Evolutionary conservation across 2,329 filamentous ascomycete species (phyloP).

Genomic region (Amphichorda felina): DNA sequence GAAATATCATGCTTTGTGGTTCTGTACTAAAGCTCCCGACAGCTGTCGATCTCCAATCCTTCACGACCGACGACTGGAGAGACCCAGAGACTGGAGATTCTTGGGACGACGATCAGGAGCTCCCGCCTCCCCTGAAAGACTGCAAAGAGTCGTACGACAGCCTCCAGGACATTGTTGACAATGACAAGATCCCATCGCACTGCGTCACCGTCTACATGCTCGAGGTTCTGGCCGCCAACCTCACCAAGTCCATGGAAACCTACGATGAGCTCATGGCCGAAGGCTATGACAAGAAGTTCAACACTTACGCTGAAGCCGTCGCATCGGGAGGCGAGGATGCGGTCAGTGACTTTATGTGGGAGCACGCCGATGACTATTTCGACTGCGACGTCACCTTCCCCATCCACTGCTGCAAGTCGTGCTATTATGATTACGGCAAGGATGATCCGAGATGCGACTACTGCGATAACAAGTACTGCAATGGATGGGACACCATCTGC

Average conservation of each 20-base stretch:
- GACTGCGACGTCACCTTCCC: conserved; percentile 3
- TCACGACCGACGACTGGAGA: too few relatives aligned
- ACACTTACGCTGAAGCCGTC: conserved; percentile 3
- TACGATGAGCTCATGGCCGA: conserved; percentile 6
- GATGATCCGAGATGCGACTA: too few relatives aligned
- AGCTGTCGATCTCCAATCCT: conserved; percentile 8
- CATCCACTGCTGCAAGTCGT: conserved; percentile 4
- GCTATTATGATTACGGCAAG: neutral
- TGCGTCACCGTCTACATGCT: conserved; percentile 3
- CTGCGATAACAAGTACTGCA: neutral
- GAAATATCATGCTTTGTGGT: too few relatives aligned
- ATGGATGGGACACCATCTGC: too few relatives aligned
- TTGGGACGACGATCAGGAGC: too few relatives aligned
- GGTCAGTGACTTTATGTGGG: conserved; percentile 5
- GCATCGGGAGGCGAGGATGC: conserved; percentile 4
- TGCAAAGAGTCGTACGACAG: too few relatives aligned
- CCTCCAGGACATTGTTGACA: too few relatives aligned
- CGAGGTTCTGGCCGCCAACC: conserved; percentile 1
- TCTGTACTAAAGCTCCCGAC: too few relatives aligned
- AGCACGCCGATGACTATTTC: conserved; percentile 6
- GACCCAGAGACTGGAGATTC: too few relatives aligned
- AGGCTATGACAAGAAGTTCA: conserved; percentile 8
- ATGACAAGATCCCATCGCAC: conserved; percentile 1
- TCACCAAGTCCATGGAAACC: conserved; percentile 3
- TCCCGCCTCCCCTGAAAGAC: too few relatives aligned